Percentiles rank a stretch among this genome's conserved stretches.
Evolutionary conservation across 495 filamentous ascomycete genomes (phyloP).

Genomic region (Daldinia loculata): DNA sequence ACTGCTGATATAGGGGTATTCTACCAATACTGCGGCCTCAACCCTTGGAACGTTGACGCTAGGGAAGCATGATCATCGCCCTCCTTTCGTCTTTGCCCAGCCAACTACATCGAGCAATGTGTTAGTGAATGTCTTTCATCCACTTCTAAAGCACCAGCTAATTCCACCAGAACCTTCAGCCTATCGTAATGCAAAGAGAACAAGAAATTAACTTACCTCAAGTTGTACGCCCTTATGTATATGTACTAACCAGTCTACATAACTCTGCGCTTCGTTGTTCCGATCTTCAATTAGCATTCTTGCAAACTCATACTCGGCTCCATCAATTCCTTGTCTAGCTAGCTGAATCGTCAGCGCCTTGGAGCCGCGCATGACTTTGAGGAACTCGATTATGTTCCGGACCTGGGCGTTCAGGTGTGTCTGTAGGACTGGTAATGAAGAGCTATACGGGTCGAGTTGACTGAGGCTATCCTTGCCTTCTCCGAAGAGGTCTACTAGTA

Average conservation of each 20-base stretch:
- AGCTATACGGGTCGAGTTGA: slow-evolving; percentile 78
- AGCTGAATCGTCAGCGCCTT: slow-evolving; percentile 91
- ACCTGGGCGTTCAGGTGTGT: slow-evolving; percentile 96
- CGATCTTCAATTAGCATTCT: slow-evolving; percentile 89
- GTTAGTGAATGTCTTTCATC: slow-evolving; percentile 19
- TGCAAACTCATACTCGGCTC: slow-evolving; percentile 96
- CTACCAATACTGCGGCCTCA: slow-evolving; percentile 49
- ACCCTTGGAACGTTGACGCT: slow-evolving; percentile 43
- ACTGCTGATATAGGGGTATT: slow-evolving; percentile 1
- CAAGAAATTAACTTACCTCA: slow-evolving; percentile 65
- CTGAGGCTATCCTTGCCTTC: slow-evolving; percentile 75
- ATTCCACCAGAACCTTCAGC: slow-evolving; percentile 8
- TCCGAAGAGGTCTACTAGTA: slow-evolving; percentile 91
- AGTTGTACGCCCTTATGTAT: slow-evolving; percentile 90
- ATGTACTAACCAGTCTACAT: slow-evolving; percentile 98
- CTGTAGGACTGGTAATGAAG: slow-evolving; percentile 79
- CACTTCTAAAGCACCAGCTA: background rate
- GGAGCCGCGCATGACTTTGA: slow-evolving; percentile 79
- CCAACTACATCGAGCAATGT: slow-evolving; percentile 30
- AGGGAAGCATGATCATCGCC: slow-evolving; percentile 42
- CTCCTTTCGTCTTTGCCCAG: slow-evolving; percentile 42
- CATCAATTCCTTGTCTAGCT: slow-evolving; percentile 91
- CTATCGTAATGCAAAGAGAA: slow-evolving; percentile 4
- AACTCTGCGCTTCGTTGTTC: slow-evolving; percentile 96
- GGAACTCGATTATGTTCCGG: slow-evolving; percentile 88